Evolutionary conservation across 2,329 filamentous ascomycete species (phyloP), one percentile per base, ranked within the genome.

Genomic region (Trichoderma brevicompactum): DNA sequence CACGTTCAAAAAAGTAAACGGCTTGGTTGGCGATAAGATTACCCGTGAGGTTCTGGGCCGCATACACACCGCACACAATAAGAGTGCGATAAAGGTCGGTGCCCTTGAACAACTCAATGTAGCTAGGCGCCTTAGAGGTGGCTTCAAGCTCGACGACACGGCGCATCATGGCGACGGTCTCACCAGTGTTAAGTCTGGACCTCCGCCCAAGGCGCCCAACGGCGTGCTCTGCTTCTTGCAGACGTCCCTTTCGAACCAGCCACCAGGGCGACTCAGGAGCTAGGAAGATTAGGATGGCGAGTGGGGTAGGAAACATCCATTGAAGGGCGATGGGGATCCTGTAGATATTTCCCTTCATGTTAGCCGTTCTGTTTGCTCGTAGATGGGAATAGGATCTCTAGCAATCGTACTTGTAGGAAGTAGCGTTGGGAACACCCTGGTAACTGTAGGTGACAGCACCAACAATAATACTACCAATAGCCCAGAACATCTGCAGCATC

Each of bases 401-500:
- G 53, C 19, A 32, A 12, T 7, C 38, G 6, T 55, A 55, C 53
- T 55, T 55, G 7, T 55, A 55, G 7, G 53, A 55, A 2, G n/a
- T 15, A 55, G 53, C 3, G 38, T 19, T 28, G 23, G 15, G 7
- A 43, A 55, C 2, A 32, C 53, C 53, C 19, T 55, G 53, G 19
- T 55, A 55, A 28, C 19, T 43, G 19, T 55, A 55, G 13, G 53
- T 55, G 4, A 55, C 53, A 43, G 53, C 53, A 43, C 53, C 53
- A 17, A 55, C 53, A 55, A 55, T n/a, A 7, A 55, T 55, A 55
- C 53, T 55, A 13, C 53, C 53, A 7, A 55, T 55, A 32, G 53
- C 53, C 53, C 53, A 55, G 38, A 55, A 55, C 53, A 55, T 55
- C 15, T 55, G 53, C 19, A 55, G 32, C 53, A 55, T 55, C 38